Percentiles rank a stretch among this genome's conserved stretches.
Evolutionary conservation across 2,329 filamentous ascomycete genomes (phyloP).

Genomic region (Colletotrichum sp.): DNA sequence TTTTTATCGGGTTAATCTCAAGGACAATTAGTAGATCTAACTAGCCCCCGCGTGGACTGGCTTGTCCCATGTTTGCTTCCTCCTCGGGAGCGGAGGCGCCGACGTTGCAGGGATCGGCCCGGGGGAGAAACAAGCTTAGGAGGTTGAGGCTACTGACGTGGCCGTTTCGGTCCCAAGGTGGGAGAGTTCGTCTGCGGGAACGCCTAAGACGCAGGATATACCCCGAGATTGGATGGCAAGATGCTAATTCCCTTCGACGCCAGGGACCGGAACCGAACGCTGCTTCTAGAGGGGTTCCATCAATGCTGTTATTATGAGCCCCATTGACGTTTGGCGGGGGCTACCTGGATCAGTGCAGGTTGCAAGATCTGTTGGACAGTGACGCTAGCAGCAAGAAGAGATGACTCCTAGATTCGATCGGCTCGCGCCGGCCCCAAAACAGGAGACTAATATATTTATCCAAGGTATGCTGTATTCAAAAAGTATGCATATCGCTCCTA

Average conservation of each 20-base stretch:
- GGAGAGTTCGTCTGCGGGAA: background rate
- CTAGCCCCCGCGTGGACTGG: background rate
- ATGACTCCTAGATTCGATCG: background rate
- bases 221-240: background rate
- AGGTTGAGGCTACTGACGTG: background rate
- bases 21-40: background rate
- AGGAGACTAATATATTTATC: conserved; percentile 1
- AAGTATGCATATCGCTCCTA: conserved; percentile 11
- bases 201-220: background rate
- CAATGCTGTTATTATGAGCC: background rate
- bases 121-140: background rate
- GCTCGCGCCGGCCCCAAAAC: conserved; percentile 6
- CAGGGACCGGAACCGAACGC: background rate
- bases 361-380: background rate
- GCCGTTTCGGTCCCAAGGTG: background rate
- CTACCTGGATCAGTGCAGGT: fast-evolving
- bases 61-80: background rate
- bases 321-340: fast-evolving
- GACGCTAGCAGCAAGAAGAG: background rate
- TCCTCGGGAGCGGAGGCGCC: background rate
- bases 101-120: background rate
- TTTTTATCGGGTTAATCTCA: background rate
- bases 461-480: conserved; percentile 19
- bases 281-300: background rate
- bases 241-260: background rate